Evolutionary conservation across 805 yeast genomes (phyloP).

Genomic region (Nakazawaea ambrosiae): DNA sequence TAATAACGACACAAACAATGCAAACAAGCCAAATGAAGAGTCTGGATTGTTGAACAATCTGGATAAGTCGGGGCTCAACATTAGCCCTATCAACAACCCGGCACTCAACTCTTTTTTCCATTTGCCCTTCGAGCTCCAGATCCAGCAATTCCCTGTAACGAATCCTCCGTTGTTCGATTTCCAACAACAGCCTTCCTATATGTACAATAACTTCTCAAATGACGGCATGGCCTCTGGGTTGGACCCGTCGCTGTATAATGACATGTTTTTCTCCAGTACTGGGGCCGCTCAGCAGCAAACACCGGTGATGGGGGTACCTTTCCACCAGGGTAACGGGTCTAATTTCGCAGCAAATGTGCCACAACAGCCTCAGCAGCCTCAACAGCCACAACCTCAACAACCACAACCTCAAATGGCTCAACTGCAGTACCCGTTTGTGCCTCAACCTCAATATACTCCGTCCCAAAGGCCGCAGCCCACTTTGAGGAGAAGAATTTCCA

Average conservation of each 20-base stretch:
- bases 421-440: conserved; percentile 2
- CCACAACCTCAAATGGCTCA: not conserved
- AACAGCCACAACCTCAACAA: not conserved
- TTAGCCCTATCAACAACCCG: conserved; percentile 6
- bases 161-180: conserved; percentile 29
- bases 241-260: not conserved
- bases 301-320: not conserved
- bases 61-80: not conserved
- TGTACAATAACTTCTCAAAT: not conserved
- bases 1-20: too few species aligned
- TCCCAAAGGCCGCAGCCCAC: conserved; percentile 12
- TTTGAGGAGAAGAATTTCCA: conserved; percentile 61
- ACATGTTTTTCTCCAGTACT: too few species aligned
- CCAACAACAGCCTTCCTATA: conserved; percentile 9
- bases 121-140: conserved; percentile 11
- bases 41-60: too few species aligned
- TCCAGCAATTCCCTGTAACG: conserved; percentile 26
- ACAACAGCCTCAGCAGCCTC: not conserved
- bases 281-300: not conserved
- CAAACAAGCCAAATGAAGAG: too few species aligned
- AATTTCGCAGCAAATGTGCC: not conserved
- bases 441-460: not conserved
- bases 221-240: not conserved
- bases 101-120: conserved; percentile 11
- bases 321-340: too few species aligned